Percentiles rank a stretch among this genome's conserved stretches.
Conservation (phyloP, 148 eudicot species). For the Rhododendron kiyosumense region DNA sequence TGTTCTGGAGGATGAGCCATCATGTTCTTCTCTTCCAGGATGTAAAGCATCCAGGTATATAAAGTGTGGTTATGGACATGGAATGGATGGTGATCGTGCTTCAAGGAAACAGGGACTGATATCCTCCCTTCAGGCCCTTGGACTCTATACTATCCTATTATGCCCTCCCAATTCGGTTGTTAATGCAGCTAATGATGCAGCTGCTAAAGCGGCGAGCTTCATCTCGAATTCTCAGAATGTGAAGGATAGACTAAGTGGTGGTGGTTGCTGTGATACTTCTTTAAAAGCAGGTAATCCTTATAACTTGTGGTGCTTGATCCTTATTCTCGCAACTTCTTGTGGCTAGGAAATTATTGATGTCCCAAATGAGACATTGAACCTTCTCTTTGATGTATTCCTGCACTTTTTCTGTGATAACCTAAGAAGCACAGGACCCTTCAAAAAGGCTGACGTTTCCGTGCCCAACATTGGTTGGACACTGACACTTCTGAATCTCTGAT, state of each 20-base stretch:
- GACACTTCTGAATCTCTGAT: background rate
- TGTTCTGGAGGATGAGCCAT: slow-evolving; percentile 17
- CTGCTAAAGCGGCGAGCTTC: slow-evolving; percentile 18
- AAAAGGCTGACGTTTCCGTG: background rate
- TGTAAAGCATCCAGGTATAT: background rate
- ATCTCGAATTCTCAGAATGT: slow-evolving; percentile 13
- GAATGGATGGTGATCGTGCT: background rate
- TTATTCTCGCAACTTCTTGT: background rate
- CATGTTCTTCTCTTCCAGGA: background rate
- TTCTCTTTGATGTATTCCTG: background rate
- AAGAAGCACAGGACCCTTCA: background rate
- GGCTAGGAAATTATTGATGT: background rate
- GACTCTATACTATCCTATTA: slow-evolving; percentile 14
- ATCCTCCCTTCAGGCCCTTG: slow-evolving; percentile 24
- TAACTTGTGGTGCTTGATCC: background rate
- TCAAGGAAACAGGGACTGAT: slow-evolving; percentile 15
- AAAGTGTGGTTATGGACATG: background rate
- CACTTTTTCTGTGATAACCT: background rate
- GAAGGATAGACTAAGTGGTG: slow-evolving; percentile 11
- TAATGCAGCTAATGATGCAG: slow-evolving; percentile 19
- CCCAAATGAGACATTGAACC: background rate
- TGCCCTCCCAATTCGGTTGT: slow-evolving; percentile 16
- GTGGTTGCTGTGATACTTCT: background rate
- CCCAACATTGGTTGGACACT: background rate
- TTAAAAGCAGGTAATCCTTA: slow-evolving; percentile 10